Percentiles rank a stretch among this genome's conserved stretches.
Conservation (phyloP, 2,329 filamentous ascomycete species). For the Pestalotiopsis sp. region DNA sequence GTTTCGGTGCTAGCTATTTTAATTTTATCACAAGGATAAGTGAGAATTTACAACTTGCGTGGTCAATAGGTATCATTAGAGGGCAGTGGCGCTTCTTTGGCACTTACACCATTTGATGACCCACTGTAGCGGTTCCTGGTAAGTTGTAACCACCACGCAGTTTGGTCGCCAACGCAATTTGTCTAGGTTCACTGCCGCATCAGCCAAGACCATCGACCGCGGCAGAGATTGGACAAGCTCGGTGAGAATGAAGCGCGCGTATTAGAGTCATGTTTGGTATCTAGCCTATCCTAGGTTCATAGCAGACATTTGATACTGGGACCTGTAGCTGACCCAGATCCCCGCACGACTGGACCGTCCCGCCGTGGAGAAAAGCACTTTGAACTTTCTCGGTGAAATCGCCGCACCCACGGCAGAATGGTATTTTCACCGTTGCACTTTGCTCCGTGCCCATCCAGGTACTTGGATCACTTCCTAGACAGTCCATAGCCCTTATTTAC, state of each 20-base stretch:
- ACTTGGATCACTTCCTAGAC: neutral
- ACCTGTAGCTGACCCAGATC: neutral
- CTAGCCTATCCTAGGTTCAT: neutral
- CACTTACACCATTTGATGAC: no score
- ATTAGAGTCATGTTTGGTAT: neutral
- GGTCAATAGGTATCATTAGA: no score
- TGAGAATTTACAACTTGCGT: no score
- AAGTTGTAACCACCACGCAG: neutral
- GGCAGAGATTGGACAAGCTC: neutral
- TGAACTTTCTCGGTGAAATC: neutral
- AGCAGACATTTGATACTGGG: neutral
- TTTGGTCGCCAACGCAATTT: neutral
- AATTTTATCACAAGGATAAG: no score
- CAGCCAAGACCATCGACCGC: neutral
- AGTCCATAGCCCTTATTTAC: neutral
- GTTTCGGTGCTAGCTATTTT: no score
- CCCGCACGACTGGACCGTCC: neutral
- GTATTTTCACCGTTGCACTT: neutral
- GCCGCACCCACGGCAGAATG: neutral
- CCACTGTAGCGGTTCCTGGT: no score
- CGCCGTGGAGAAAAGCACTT: neutral
- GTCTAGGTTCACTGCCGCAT: neutral
- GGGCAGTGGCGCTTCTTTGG: no score
- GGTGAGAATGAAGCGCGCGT: neutral
- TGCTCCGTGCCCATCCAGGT: neutral